Evolutionary conservation across 1,284 basidiomycete genomes (phyloP), one percentile per base, ranked within the genome.

Genomic region (Microbotryomycetes sp.): DNA sequence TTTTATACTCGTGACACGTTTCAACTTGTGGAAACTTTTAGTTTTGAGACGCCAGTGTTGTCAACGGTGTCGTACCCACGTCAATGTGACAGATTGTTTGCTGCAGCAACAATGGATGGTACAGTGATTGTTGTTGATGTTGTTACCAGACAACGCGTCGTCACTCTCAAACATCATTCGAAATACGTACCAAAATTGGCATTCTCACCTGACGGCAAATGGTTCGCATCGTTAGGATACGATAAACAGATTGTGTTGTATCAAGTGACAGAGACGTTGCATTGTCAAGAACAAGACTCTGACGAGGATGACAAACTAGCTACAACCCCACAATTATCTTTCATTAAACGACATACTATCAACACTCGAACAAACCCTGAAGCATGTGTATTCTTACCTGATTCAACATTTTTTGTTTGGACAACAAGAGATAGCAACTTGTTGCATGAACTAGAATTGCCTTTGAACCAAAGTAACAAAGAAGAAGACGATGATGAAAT

Each of bases 101-200:
- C 58, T 7, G 63, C 62, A 29, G 66, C 54, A 0, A 68, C 64
- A 12, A 73, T 73, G 72, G 68, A 70, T 29, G 72, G 72, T 2
- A 26, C 48, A 1, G 2, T 65, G 4, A 29, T 30, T 6, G 46
- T 72, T n/a, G 31, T 69, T 16, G 69, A 72, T 50, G 58, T 72
- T 9, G 58, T 70, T 15, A 56, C 64, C 25, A 31, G 69, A 16
- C 50, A 65, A 25, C 49, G 53, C 9, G 28, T 62, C 7, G 56
- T 59, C 1, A 60, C 49, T 19, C 30, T 63, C 12, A 59, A 63
- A 25, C 60, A 68, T 26, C 70, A 72, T 54, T 54, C 6, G 46
- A 71, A 70, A 53, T 16, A 30, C 7, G 49, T 28, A 5, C 2
- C 26, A 6, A 30, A 3, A 30, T 15, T 29, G 45, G 23, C 26